These are phyloP conservation scores for Agrocybe praecox DNA, from an alignment of 768 basidiomycete genomes.

Conservation along the genomic window DNA sequence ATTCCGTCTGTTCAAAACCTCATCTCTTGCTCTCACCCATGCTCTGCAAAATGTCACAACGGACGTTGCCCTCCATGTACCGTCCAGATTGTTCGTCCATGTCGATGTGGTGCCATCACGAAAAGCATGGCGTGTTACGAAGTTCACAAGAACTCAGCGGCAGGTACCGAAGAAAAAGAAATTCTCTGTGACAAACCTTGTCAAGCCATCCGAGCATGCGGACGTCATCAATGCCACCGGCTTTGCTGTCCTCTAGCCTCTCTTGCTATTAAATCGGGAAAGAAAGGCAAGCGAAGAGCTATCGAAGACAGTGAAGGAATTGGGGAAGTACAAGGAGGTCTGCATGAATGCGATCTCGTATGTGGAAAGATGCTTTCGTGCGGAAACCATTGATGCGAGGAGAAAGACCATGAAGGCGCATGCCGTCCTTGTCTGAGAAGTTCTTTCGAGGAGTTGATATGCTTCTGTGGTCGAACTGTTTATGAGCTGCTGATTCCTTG, in stretches of 20 bases:
- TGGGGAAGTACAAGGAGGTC: conserved; percentile 61
- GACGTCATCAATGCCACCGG: conserved; percentile 83
- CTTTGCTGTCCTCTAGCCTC: conserved; percentile 89
- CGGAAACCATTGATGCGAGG: conserved; percentile 80
- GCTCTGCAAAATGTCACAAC: conserved; percentile 69
- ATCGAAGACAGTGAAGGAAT: conserved; percentile 30
- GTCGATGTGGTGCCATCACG: conserved; percentile 81
- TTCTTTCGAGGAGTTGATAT: conserved; percentile 91
- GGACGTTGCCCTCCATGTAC: conserved; percentile 83
- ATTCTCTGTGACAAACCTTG: conserved; percentile 85
- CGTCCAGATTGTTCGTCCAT: conserved; percentile 71
- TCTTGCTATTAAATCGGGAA: conserved; percentile 42
- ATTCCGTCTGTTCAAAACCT: conserved; percentile 63
- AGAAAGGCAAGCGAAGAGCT: conserved; percentile 65
- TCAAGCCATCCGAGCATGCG: conserved; percentile 76
- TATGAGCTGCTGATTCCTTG: conserved; percentile 90
- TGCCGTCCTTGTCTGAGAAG: conserved; percentile 88
- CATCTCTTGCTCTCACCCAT: conserved; percentile 75
- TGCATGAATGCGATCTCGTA: conserved; percentile 84
- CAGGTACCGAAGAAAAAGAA: conserved; percentile 41
- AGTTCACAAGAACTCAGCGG: conserved; percentile 35
- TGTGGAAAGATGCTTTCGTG: conserved; percentile 76
- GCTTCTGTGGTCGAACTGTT: conserved; percentile 84
- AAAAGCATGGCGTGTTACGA: conserved; percentile 56
- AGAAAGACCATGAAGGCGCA: conserved; percentile 77